phyloP scores from a whole-genome alignment of 2,329 filamentous ascomycete genomes.

The Bretziella fagacearum region DNA sequence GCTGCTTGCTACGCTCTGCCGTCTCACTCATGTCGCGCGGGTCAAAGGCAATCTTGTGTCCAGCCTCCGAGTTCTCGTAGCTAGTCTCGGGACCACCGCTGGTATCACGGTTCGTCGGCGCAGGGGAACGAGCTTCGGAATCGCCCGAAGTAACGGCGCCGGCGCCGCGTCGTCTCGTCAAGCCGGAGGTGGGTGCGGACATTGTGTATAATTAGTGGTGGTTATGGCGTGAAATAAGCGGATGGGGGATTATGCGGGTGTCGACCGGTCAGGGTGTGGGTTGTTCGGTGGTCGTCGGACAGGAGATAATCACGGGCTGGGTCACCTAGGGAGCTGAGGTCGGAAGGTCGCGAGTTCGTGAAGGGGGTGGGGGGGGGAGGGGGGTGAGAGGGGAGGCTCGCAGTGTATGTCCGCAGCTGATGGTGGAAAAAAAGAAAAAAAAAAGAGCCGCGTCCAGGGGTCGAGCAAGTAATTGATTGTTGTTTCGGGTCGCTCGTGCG shows the following conservation, averaged over 20 bases:
- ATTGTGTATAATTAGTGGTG: slow-evolving; percentile 1
- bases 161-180: slow-evolving; percentile 51
- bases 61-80: slow-evolving; percentile 84
- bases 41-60: slow-evolving; percentile 97
- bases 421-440: too few relatives aligned
- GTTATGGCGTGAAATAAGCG: neutral
- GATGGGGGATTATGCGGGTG: too few relatives aligned
- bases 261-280: neutral
- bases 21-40: slow-evolving; percentile 94
- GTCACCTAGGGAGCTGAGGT: too few relatives aligned
- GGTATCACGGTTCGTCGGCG: slow-evolving; percentile 40
- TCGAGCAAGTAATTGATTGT: neutral
- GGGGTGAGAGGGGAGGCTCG: neutral
- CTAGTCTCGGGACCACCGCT: slow-evolving; percentile 59
- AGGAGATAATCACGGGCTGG: too few relatives aligned
- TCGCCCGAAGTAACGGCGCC: slow-evolving; percentile 30
- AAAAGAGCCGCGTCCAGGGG: neutral
- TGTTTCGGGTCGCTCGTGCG: slow-evolving; percentile 2
- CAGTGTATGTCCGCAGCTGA: too few relatives aligned
- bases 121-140: slow-evolving; percentile 26
- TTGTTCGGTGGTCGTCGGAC: neutral
- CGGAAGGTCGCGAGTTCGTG: neutral
- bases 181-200: slow-evolving; percentile 26
- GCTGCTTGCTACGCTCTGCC: slow-evolving; percentile 90
- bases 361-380: neutral